Conservation (phyloP, 2,329 filamentous ascomycete genomes). For the Penicillium sp. region DNA sequence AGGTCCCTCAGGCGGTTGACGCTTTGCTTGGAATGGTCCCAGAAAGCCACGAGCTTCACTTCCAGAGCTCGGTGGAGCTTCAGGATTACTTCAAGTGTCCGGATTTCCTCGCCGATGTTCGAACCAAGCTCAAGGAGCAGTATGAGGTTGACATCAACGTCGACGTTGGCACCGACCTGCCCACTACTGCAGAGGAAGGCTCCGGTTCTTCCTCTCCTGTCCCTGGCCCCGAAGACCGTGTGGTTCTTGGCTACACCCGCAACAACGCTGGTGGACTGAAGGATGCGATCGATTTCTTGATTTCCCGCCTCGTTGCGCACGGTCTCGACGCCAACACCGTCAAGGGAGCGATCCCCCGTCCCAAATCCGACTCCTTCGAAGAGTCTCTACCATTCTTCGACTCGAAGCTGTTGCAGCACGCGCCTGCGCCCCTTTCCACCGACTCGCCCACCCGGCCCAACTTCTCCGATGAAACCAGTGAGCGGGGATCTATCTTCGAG, state of each 20-base stretch:
- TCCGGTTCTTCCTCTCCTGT: slow-evolving; percentile 47
- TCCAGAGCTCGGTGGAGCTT: slow-evolving; percentile 74
- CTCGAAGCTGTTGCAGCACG: slow-evolving; percentile 92
- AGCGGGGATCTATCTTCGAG: slow-evolving; percentile 83
- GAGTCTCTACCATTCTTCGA: slow-evolving; percentile 96
- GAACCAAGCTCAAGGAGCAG: slow-evolving; percentile 82
- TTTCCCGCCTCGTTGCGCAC: slow-evolving; percentile 79
- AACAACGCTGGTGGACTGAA: slow-evolving; percentile 96
- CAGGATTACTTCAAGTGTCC: slow-evolving; percentile 79
- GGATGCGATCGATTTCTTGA: slow-evolving; percentile 93
- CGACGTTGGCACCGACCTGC: slow-evolving; percentile 49
- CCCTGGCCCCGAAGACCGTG: slow-evolving; percentile 52
- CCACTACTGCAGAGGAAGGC: slow-evolving; percentile 29
- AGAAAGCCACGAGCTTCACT: slow-evolving; percentile 87
- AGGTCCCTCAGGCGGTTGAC: slow-evolving; percentile 95
- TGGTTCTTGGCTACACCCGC: slow-evolving; percentile 83
- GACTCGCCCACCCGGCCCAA: slow-evolving; percentile 86
- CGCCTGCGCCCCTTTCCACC: slow-evolving; percentile 74
- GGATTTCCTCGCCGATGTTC: slow-evolving; percentile 77
- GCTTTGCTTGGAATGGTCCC: slow-evolving; percentile 97
- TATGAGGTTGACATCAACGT: slow-evolving; percentile 88
- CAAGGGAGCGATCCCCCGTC: slow-evolving; percentile 94
- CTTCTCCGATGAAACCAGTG: slow-evolving; percentile 78
- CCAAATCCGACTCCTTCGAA: slow-evolving; percentile 98
- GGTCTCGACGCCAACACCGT: slow-evolving; percentile 86